Evolutionary conservation across 2,329 filamentous ascomycete species (phyloP), one percentile per base, ranked within the genome.

Genomic region (Byssochlamys sp.): DNA sequence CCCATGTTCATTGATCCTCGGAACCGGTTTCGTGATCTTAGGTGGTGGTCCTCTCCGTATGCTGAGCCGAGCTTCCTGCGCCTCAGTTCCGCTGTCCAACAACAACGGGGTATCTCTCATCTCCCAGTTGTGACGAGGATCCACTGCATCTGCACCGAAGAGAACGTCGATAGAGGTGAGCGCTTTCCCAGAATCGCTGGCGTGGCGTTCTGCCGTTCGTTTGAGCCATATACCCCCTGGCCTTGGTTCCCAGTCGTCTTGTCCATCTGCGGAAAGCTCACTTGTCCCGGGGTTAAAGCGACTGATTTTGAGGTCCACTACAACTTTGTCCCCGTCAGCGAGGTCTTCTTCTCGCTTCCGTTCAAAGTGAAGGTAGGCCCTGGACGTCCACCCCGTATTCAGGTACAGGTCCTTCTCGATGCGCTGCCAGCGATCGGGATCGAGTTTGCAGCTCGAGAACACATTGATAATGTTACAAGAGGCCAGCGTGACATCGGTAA

Each of bases 401-500:
- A 96, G 81, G 69, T 90, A 94, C 0, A 96, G 81, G 69, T 96
- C 90, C 75, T 96, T 96, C 63, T 95, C 88, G 61, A 96, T 79
- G 53, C 89, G 87, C 65, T 90, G 85, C 91, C 91, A 96, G 57
- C 82, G 78, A 50, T 84, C 76, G 39, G 80, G 73, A 67, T 94
- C 87, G 61, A 94, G 82, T 61, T 84, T 85, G 76, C 90, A 95
- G 51, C 82, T 87, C 3, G 87, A 87, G 58, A 92, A 87, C 29
- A 83, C 69, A 69, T 91, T 94, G 55, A 94, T 66, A 11, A 81
- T 81, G 7, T 87, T 90, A 75, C 91, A 96, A 55, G 81, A 86
- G 19, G 83, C 81, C 61, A 96, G 81, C 33, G 86, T 89, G 59
- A 96, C 80, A 75, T 96, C 91, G 69, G 90, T 95, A 66, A 96